Percentiles rank a stretch among this genome's conserved stretches.
These are phyloP conservation scores for Ganoderma lingzhi DNA, from an alignment of 1,284 basidiomycete genomes.

Conservation along the genomic window DNA sequence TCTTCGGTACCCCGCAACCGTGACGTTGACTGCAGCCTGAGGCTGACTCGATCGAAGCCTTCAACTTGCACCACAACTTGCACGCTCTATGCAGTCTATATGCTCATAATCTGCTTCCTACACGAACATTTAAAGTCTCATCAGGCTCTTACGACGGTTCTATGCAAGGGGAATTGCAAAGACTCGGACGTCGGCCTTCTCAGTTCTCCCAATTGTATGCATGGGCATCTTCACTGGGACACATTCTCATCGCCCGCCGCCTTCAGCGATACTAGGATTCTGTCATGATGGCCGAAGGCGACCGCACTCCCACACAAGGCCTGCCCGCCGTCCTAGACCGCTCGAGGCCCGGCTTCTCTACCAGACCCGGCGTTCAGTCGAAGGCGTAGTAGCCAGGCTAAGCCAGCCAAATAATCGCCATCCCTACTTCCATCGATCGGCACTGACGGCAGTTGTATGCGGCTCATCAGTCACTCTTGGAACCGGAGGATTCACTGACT, in stretches of 20 bases:
- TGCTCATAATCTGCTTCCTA: neutral
- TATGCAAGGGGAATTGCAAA: neutral
- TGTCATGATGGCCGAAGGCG: neutral
- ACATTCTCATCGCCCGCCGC: neutral
- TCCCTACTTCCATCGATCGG: neutral
- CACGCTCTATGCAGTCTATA: neutral
- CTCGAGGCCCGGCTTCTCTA: neutral
- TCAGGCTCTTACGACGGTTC: neutral
- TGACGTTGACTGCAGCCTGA: too few relatives aligned
- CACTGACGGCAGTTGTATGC: neutral
- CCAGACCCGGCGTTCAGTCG: neutral
- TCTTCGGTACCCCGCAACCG: neutral
- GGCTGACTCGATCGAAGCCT: too few relatives aligned
- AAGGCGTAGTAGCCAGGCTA: conserved; percentile 1
- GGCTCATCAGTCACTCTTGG: neutral
- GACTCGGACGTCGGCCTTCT: neutral
- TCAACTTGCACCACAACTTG: neutral
- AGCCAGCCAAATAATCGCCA: neutral
- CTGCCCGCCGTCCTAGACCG: conserved; percentile 1
- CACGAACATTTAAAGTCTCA: too few relatives aligned
- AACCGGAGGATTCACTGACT: neutral
- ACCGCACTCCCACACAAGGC: neutral
- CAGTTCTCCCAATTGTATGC: neutral
- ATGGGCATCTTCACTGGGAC: neutral
- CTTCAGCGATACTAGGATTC: neutral